These are phyloP conservation scores for Talaromyces nanjingensis DNA, from an alignment of 495 filamentous ascomycete genomes.

Conservation along the genomic window DNA sequence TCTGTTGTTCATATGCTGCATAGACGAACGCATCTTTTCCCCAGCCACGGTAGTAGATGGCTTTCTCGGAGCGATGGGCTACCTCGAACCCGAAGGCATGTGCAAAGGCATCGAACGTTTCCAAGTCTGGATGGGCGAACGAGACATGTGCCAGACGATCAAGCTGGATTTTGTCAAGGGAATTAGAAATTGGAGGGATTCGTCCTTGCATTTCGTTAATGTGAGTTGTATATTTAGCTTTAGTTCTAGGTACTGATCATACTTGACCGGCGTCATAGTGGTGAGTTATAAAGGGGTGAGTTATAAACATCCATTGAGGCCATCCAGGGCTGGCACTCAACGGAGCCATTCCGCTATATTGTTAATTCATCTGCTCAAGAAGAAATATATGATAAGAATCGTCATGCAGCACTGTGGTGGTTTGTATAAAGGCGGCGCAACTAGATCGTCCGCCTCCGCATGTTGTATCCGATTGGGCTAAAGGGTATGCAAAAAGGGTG, in stretches of 20 bases:
- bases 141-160: conserved; percentile 49
- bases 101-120: conserved; percentile 39
- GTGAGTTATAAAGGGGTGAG: not conserved
- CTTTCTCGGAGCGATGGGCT: conserved; percentile 30
- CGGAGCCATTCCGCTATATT: not conserved
- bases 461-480: not conserved
- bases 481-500: not conserved
- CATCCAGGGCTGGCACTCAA: not conserved
- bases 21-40: conserved; percentile 49
- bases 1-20: conserved; percentile 9
- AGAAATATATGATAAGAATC: not conserved
- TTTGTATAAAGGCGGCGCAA: not conserved
- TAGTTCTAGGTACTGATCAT: not conserved
- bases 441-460: not conserved
- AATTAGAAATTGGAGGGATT: conserved; percentile 9
- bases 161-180: conserved; percentile 32
- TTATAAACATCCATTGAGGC: not conserved
- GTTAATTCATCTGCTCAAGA: not conserved
- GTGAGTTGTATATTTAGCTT: not conserved
- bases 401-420: not conserved
- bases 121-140: conserved; percentile 47
- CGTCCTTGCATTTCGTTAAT: not conserved
- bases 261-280: not conserved
- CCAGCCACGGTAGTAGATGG: conserved; percentile 52
- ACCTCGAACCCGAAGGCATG: conserved; percentile 48